Percentiles rank a stretch among this genome's conserved stretches.
phyloP scores from a whole-genome alignment of 2,329 filamentous ascomycete species.

The Alternaria panax region DNA sequence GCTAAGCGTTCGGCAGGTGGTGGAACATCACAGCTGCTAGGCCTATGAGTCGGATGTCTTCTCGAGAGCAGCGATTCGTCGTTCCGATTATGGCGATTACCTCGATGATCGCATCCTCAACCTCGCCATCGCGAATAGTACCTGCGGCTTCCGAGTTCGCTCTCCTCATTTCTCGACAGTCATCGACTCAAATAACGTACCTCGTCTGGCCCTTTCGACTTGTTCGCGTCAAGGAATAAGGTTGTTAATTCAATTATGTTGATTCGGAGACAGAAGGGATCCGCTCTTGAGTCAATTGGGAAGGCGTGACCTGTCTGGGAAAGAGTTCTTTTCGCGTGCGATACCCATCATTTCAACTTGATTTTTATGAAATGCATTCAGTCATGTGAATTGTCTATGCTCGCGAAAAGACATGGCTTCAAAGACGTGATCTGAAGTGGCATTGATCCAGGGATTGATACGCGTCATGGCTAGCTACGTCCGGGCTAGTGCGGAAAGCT shows the following conservation, averaged over 20 bases:
- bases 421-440: too few relatives aligned
- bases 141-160: too few relatives aligned
- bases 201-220: background rate
- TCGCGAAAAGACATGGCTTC: too few relatives aligned
- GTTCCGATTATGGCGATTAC: background rate
- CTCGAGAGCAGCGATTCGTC: background rate
- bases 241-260: background rate
- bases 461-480: too few relatives aligned
- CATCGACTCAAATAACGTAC: background rate
- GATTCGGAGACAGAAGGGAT: background rate
- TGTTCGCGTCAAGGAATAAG: background rate
- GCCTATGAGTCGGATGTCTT: background rate
- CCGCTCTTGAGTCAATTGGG: too few relatives aligned
- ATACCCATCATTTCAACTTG: too few relatives aligned
- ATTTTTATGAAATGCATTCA: too few relatives aligned
- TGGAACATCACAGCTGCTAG: background rate
- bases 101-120: background rate
- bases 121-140: background rate
- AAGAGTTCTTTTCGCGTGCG: too few relatives aligned
- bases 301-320: too few relatives aligned
- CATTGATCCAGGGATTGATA: too few relatives aligned
- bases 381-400: too few relatives aligned
- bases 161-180: background rate
- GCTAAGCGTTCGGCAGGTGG: conserved; percentile 15
- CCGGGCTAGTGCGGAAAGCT: background rate